Evolutionary conservation across 441 rosid species (phyloP).

Genomic region (Adansonia madagascariensis): DNA sequence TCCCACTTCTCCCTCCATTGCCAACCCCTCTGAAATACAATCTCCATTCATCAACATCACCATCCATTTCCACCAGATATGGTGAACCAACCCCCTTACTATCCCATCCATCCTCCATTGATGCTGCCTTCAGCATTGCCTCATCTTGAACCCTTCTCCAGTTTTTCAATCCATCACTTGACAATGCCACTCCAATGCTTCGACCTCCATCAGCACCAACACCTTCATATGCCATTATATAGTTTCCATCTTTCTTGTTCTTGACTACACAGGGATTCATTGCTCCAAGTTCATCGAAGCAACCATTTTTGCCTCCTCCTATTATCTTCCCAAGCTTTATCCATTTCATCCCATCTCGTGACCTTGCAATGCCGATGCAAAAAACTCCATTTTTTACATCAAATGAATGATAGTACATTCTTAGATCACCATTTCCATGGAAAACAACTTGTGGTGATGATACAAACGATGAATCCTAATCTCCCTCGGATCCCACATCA

Average conservation of each 20-base stretch:
- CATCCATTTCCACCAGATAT: conserved; percentile 52
- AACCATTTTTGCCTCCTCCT: conserved; percentile 56
- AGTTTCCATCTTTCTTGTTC: conserved; percentile 59
- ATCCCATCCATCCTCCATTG: conserved; percentile 52
- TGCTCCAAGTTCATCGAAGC: conserved; percentile 63
- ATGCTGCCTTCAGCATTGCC: conserved; percentile 45
- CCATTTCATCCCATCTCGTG: conserved; percentile 86
- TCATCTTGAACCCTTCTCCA: conserved; percentile 55
- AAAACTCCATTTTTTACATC: conserved; percentile 48
- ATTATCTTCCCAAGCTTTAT: conserved; percentile 72
- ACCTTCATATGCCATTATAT: conserved; percentile 79
- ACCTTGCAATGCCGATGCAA: conserved; percentile 67
- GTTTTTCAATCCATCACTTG: conserved; percentile 56
- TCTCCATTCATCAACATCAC: conserved; percentile 51
- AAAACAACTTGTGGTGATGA: conserved; percentile 66
- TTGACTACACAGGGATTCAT: conserved; percentile 59
- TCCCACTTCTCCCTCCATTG: conserved; percentile 52
- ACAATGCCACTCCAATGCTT: conserved; percentile 68
- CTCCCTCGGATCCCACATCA: conserved; percentile 69
- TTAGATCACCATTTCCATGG: conserved; percentile 64
- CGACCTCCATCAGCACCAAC: conserved; percentile 44
- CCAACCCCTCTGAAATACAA: conserved; percentile 55
- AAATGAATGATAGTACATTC: conserved; percentile 87
- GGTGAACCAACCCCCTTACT: conserved; percentile 54
- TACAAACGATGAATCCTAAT: conserved; percentile 76